Conservation (phyloP, 1,139 yeast species). For the Sugiyamaella japonica region DNA sequence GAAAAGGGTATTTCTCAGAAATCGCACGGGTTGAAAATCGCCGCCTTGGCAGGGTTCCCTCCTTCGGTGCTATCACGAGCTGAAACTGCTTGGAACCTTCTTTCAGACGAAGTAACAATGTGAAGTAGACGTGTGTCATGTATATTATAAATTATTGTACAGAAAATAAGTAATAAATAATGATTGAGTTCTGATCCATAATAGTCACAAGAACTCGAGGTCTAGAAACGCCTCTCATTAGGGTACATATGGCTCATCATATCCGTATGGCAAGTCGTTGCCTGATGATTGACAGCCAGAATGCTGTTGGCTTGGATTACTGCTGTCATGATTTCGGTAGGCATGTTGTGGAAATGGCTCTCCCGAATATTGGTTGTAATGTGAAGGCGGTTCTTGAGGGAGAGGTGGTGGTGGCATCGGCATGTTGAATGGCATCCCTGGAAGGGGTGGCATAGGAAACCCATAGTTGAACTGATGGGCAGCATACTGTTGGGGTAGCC, state of each 20-base stretch:
- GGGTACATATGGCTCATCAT: constrained; percentile 14
- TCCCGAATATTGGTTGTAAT: not conserved
- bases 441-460: constrained; percentile 18
- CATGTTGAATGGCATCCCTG: constrained; percentile 13
- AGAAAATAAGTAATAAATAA: not conserved
- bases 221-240: no score
- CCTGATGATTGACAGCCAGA: not conserved
- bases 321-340: not conserved
- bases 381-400: not conserved
- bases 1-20: constrained; percentile 70
- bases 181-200: not conserved
- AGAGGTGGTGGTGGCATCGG: constrained; percentile 11
- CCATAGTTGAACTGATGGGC: constrained; percentile 22
- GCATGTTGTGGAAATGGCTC: constrained; percentile 1
- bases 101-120: not conserved
- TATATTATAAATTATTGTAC: not conserved
- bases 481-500: constrained; percentile 26
- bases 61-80: constrained; percentile 50
- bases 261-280: constrained; percentile 12
- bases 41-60: constrained; percentile 84
- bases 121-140: no score
- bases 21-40: constrained; percentile 86
- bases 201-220: no score
- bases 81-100: constrained; percentile 13
- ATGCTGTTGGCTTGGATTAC: not conserved